Percentiles rank a stretch among this genome's conserved stretches.
These are phyloP conservation scores for Lactarius hatsudake DNA, from an alignment of 768 basidiomycete species.

Conservation along the genomic window DNA sequence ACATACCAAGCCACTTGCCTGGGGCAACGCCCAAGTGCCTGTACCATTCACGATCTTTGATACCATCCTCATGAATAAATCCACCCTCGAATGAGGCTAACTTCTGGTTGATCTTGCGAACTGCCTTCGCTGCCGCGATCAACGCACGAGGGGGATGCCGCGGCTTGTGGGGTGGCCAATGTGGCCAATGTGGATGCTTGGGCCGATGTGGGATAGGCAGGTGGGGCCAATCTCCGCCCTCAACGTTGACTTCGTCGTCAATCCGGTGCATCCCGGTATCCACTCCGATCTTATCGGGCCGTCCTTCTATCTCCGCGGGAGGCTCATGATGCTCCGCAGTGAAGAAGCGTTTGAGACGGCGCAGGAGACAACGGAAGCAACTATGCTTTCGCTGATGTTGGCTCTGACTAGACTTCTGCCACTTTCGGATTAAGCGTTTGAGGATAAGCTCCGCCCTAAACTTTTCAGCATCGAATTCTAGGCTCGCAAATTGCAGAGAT, in stretches of 20 bases:
- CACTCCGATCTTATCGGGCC: not conserved
- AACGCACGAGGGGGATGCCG: slow-evolving; percentile 39
- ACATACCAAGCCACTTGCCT: slow-evolving; percentile 75
- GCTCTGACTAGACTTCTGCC: not conserved
- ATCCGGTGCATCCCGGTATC: not conserved
- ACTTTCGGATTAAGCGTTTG: slow-evolving; percentile 6
- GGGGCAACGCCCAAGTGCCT: slow-evolving; percentile 83
- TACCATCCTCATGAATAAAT: slow-evolving; percentile 74
- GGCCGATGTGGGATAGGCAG: slow-evolving; percentile 13
- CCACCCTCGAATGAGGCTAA: slow-evolving; percentile 72
- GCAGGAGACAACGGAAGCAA: not conserved
- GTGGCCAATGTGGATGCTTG: slow-evolving; percentile 11
- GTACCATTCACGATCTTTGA: slow-evolving; percentile 84
- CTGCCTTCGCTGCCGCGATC: slow-evolving; percentile 55
- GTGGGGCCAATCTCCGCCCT: slow-evolving; percentile 9
- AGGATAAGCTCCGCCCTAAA: slow-evolving; percentile 20
- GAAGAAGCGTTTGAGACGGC: slow-evolving; percentile 2
- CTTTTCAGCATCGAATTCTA: slow-evolving; percentile 25
- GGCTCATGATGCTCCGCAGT: not conserved
- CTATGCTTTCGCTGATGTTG: not conserved
- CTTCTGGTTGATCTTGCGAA: slow-evolving; percentile 60
- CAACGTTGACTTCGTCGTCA: not conserved
- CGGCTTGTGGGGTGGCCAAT: slow-evolving; percentile 20
- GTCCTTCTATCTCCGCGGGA: not conserved
- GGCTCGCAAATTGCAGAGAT: slow-evolving; percentile 24